phyloP scores from a whole-genome alignment of 768 basidiomycete species.

The Sutorius australiensis region DNA sequence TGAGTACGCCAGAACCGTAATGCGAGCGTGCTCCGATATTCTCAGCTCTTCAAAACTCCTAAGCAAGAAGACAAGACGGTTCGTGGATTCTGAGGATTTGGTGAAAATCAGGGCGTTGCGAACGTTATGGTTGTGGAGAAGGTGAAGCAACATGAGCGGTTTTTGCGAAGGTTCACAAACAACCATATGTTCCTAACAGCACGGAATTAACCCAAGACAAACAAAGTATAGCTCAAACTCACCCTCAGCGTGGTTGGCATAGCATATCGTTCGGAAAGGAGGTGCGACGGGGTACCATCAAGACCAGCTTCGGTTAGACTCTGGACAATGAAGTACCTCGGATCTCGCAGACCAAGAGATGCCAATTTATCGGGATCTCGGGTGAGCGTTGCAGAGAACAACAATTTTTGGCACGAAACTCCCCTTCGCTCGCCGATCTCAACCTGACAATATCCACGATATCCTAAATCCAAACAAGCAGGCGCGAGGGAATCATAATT shows the following conservation, averaged over 20 bases:
- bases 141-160: slow-evolving; percentile 84
- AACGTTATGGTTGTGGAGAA: slow-evolving; percentile 61
- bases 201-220: not conserved
- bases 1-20: slow-evolving; percentile 73
- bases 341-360: slow-evolving; percentile 69
- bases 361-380: slow-evolving; percentile 92
- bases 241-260: slow-evolving; percentile 79
- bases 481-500: slow-evolving; percentile 55
- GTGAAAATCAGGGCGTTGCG: slow-evolving; percentile 87
- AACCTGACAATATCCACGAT: slow-evolving; percentile 30
- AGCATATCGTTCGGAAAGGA: slow-evolving; percentile 72
- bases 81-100: slow-evolving; percentile 91
- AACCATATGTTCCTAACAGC: slow-evolving; percentile 76
- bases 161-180: slow-evolving; percentile 77
- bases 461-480: slow-evolving; percentile 39
- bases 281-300: slow-evolving; percentile 42
- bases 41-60: slow-evolving; percentile 69
- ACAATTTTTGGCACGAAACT: slow-evolving; percentile 84
- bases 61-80: slow-evolving; percentile 76
- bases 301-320: slow-evolving; percentile 36
- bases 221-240: slow-evolving; percentile 16
- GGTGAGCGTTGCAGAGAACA: slow-evolving; percentile 96
- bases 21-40: slow-evolving; percentile 15
- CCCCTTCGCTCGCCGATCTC: slow-evolving; percentile 56
- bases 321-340: slow-evolving; percentile 88